Conservation (phyloP, 1,139 yeast species). For the Candida pseudoviswanathii region DNA sequence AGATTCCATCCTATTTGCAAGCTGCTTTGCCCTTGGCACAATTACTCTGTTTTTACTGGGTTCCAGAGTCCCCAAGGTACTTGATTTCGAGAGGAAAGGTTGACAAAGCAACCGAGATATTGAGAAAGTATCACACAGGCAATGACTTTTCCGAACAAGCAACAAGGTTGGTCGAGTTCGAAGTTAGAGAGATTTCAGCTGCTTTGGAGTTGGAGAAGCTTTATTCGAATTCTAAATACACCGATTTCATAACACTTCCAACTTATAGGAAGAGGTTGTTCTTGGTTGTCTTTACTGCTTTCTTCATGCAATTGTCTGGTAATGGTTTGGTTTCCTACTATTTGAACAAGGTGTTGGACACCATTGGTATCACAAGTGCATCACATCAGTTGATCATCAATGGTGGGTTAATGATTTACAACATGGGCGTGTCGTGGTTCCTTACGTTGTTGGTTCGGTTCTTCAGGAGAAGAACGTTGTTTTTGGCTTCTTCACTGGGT, state of each 20-base stretch:
- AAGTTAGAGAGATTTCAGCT: slow-evolving; percentile 46
- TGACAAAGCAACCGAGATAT: slow-evolving; percentile 41
- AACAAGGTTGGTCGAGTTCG: slow-evolving; percentile 42
- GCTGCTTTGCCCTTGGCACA: slow-evolving; percentile 34
- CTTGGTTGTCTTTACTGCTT: slow-evolving; percentile 33
- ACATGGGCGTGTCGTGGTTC: slow-evolving; percentile 36
- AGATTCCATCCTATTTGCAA: slow-evolving; percentile 50
- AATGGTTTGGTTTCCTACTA: slow-evolving; percentile 56
- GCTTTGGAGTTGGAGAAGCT: slow-evolving; percentile 38
- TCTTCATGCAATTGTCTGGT: slow-evolving; percentile 51
- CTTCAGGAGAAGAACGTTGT: slow-evolving; percentile 48
- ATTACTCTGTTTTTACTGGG: slow-evolving; percentile 28
- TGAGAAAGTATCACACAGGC: slow-evolving; percentile 47
- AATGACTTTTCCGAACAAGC: slow-evolving; percentile 30
- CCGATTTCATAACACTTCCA: slow-evolving; percentile 35
- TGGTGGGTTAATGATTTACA: slow-evolving; percentile 46
- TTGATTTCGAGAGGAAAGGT: slow-evolving; percentile 37
- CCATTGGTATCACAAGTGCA: slow-evolving; percentile 50
- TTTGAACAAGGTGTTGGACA: slow-evolving; percentile 46
- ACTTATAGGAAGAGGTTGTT: slow-evolving; percentile 49
- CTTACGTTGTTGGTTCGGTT: slow-evolving; percentile 32
- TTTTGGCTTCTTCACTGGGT: slow-evolving; percentile 34
- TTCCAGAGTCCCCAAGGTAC: slow-evolving; percentile 53
- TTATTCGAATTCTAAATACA: slow-evolving; percentile 28
- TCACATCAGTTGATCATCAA: slow-evolving; percentile 49